Evolutionary conservation across 768 basidiomycete species (phyloP).

Genomic region (Auricularia auricula-judae): DNA sequence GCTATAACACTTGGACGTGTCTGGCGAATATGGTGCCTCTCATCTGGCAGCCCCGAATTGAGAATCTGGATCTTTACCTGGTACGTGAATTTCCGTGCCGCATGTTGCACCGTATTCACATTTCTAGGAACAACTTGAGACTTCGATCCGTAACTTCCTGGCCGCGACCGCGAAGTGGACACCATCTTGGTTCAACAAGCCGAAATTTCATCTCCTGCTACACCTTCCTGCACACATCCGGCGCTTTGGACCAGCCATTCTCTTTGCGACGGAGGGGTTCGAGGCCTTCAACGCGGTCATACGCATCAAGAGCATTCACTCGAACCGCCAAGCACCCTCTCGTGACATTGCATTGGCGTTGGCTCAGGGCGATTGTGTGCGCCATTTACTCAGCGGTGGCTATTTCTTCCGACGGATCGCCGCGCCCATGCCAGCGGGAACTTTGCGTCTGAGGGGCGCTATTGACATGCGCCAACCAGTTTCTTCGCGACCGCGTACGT

Average conservation of each 20-base stretch:
- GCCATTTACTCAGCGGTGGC: slow-evolving; percentile 19
- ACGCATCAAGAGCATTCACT: slow-evolving; percentile 14
- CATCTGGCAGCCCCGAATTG: background rate
- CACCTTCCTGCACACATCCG: slow-evolving; percentile 28
- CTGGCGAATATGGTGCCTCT: background rate
- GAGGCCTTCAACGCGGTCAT: slow-evolving; percentile 30
- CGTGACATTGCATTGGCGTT: slow-evolving; percentile 9
- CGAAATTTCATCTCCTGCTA: slow-evolving; percentile 32
- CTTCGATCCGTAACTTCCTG: slow-evolving; percentile 27
- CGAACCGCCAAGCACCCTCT: slow-evolving; percentile 20
- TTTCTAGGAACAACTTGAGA: slow-evolving; percentile 13
- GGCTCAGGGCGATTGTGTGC: slow-evolving; percentile 10
- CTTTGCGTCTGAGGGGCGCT: background rate
- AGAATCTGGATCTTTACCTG: background rate
- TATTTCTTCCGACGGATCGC: slow-evolving; percentile 1
- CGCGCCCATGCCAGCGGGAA: background rate
- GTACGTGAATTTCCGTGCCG: background rate
- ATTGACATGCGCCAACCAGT: too few species aligned
- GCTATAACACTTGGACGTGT: background rate
- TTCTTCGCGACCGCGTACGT: too few species aligned
- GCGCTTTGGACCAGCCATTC: slow-evolving; percentile 30
- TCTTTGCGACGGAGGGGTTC: slow-evolving; percentile 33
- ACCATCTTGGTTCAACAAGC: slow-evolving; percentile 29
- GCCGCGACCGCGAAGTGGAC: slow-evolving; percentile 19
- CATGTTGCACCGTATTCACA: background rate